Evolutionary conservation across 2,329 filamentous ascomycete genomes (phyloP).

Genomic region (Beauveria rudraprayagi): DNA sequence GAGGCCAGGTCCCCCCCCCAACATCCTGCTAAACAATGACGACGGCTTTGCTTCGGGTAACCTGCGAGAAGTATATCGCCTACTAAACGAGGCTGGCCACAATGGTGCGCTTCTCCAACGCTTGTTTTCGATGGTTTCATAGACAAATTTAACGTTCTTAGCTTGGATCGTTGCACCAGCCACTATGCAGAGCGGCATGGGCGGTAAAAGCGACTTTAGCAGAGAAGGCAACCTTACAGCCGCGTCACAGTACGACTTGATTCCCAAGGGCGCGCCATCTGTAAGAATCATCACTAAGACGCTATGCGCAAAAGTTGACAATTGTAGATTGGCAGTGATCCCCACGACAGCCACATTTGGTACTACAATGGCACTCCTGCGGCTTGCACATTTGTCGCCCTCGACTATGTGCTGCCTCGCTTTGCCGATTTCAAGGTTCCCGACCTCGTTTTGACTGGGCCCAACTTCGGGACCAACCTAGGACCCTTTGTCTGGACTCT

Average conservation of each 20-base stretch:
- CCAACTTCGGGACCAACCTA: conserved; percentile 47
- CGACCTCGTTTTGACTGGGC: conserved; percentile 46
- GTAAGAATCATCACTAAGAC: conserved; percentile 12
- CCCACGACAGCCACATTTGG: conserved; percentile 45
- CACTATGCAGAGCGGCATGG: conserved; percentile 23
- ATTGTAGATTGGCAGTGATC: conserved; percentile 36
- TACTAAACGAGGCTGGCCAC: conserved; percentile 22
- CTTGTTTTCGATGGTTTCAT: too few species aligned
- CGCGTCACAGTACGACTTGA: conserved; percentile 20
- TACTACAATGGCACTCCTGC: conserved; percentile 54
- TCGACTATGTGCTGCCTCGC: conserved; percentile 46
- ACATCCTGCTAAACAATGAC: conserved; percentile 24
- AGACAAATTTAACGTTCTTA: not conserved
- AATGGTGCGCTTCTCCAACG: conserved; percentile 15
- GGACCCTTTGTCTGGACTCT: conserved; percentile 47
- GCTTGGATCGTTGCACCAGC: conserved; percentile 25
- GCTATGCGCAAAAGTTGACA: not conserved
- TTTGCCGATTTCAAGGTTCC: conserved; percentile 40
- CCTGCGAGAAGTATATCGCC: conserved; percentile 22
- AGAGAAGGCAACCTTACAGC: conserved; percentile 21
- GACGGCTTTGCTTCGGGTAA: conserved; percentile 25
- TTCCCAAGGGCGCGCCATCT: conserved; percentile 22
- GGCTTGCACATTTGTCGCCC: conserved; percentile 45
- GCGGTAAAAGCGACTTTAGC: conserved; percentile 22
- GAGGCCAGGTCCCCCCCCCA: conserved; percentile 1